A percentile compares a stretch with the other conserved stretches of the same genome.
Conservation (phyloP, 805 yeast species). For the Hanseniaspora clermontiae region DNA sequence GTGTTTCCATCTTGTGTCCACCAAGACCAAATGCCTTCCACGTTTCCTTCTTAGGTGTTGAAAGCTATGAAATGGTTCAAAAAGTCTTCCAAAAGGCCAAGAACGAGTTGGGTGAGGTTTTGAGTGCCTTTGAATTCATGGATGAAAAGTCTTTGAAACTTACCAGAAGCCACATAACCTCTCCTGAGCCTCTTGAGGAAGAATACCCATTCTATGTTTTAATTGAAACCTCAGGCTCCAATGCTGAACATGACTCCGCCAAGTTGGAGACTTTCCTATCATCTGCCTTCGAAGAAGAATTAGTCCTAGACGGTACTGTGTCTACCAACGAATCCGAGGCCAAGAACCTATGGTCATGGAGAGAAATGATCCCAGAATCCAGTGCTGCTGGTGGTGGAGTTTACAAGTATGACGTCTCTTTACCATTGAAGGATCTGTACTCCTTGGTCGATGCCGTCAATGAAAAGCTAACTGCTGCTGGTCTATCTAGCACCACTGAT, state of each 20-base stretch:
- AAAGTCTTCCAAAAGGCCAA: constrained; percentile 69
- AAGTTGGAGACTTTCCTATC: constrained; percentile 80
- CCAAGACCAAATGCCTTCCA: constrained; percentile 74
- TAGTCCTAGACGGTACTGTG: constrained; percentile 84
- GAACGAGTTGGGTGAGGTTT: constrained; percentile 64
- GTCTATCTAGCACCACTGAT: constrained; percentile 50
- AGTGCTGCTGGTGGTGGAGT: constrained; percentile 81
- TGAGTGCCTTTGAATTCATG: constrained; percentile 92
- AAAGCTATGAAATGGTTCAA: constrained; percentile 72
- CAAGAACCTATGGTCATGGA: constrained; percentile 81
- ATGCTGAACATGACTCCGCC: constrained; percentile 82
- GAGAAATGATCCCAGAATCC: constrained; percentile 89
- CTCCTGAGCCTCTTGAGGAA: constrained; percentile 63
- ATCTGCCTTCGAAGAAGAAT: constrained; percentile 66
- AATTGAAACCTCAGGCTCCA: constrained; percentile 93
- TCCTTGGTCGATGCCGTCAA: constrained; percentile 71
- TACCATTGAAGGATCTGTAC: constrained; percentile 73
- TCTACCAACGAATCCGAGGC: constrained; percentile 91
- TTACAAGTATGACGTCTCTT: constrained; percentile 89
- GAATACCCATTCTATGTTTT: constrained; percentile 80
- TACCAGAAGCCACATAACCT: constrained; percentile 47
- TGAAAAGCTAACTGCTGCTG: constrained; percentile 42
- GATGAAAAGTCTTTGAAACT: constrained; percentile 57
- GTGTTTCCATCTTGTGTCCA: constrained; percentile 79
- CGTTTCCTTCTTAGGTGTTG: constrained; percentile 77